Percentiles rank a stretch among this genome's conserved stretches.
Evolutionary conservation across 2,329 filamentous ascomycete genomes (phyloP).

Genomic region (Fusarium nelsonii): DNA sequence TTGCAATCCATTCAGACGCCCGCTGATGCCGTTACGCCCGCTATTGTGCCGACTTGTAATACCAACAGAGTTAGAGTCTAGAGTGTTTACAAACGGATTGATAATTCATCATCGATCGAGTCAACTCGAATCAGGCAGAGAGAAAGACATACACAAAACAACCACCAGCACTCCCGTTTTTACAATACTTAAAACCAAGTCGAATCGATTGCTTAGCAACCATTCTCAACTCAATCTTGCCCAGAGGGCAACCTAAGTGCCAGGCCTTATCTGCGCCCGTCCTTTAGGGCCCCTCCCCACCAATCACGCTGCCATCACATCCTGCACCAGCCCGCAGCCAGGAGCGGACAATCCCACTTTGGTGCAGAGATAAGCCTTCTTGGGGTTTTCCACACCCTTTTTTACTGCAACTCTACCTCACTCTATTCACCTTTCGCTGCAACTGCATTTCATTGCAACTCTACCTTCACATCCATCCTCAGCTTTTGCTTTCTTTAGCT

Average conservation of each 20-base stretch:
- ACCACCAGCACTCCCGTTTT: background rate
- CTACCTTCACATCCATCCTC: slow-evolving; percentile 3
- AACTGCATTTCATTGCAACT: slow-evolving; percentile 4
- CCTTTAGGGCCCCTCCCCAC: slow-evolving; percentile 16
- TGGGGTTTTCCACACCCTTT: slow-evolving; percentile 24
- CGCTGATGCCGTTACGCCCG: slow-evolving; percentile 38
- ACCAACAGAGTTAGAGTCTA: background rate
- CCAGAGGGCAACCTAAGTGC: background rate
- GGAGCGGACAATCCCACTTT: slow-evolving; percentile 32
- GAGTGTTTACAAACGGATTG: slow-evolving; percentile 1
- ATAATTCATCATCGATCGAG: slow-evolving; percentile 10
- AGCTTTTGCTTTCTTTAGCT: slow-evolving; percentile 19
- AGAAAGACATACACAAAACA: background rate
- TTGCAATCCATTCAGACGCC: slow-evolving; percentile 26
- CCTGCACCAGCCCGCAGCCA: slow-evolving; percentile 36
- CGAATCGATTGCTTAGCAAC: background rate
- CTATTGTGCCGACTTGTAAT: slow-evolving; percentile 13
- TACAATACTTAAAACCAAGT: background rate
- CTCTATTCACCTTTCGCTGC: slow-evolving; percentile 2
- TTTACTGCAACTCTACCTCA: slow-evolving; percentile 15
- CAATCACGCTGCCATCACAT: slow-evolving; percentile 38
- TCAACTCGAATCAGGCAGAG: slow-evolving; percentile 4
- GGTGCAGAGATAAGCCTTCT: slow-evolving; percentile 38
- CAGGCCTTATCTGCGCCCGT: slow-evolving; percentile 40
- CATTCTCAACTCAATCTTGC: slow-evolving; percentile 14